Percentiles rank a stretch among this genome's conserved stretches.
Conservation (phyloP, 805 yeast species). For the Torulaspora microellipsoides region DNA sequence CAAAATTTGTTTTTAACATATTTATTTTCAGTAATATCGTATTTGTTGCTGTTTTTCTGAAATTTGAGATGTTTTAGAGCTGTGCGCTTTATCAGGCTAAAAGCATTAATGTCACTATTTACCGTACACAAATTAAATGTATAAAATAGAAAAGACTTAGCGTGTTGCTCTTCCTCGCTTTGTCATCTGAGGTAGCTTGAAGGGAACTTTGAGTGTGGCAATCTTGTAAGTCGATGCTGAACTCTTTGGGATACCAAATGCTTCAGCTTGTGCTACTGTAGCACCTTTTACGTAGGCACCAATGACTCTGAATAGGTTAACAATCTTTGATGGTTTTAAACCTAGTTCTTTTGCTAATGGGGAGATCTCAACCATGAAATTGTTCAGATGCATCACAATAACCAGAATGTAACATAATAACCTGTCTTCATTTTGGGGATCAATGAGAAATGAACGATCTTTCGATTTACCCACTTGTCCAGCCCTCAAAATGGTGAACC, state of each 20-base stretch:
- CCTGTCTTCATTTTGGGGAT: constrained; percentile 85
- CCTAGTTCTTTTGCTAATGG: constrained; percentile 84
- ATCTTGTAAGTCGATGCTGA: constrained; percentile 64
- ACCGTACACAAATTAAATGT: too few species aligned
- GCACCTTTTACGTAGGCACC: constrained; percentile 78
- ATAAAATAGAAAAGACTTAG: background rate
- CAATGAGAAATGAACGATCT: constrained; percentile 71
- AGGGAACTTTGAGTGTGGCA: constrained; percentile 83
- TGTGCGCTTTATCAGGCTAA: constrained; percentile 1
- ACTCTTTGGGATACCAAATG: constrained; percentile 59
- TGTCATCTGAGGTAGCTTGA: constrained; percentile 78
- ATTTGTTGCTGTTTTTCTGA: background rate
- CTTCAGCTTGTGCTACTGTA: constrained; percentile 69
- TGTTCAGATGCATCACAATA: constrained; percentile 68
- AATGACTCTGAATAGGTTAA: constrained; percentile 65
- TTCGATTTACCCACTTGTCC: constrained; percentile 69
- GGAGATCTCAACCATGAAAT: constrained; percentile 65
- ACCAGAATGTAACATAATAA: constrained; percentile 74
- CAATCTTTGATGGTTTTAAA: constrained; percentile 68
- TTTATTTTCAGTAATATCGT: background rate
- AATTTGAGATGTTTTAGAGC: background rate
- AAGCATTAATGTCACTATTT: too few species aligned
- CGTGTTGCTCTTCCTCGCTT: constrained; percentile 51
- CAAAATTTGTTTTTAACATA: too few species aligned
- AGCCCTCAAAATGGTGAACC: constrained; percentile 64